These are phyloP conservation scores for Phytopythium chamaehyphon DNA, from an alignment of 352 stramenopile genomes.

Conservation along the genomic window DNA sequence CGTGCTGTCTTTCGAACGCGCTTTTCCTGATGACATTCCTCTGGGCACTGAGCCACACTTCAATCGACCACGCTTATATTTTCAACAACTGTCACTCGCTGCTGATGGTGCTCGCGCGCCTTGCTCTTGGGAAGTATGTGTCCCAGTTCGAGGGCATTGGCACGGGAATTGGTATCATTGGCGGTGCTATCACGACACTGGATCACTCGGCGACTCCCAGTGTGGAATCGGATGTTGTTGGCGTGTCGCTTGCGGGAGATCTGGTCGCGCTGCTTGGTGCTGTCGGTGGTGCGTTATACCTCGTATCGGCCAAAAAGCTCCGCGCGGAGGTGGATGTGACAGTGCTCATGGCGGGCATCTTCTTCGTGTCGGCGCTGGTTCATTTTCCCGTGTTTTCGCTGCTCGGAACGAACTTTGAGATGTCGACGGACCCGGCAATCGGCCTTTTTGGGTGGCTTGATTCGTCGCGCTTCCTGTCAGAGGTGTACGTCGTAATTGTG, in stretches of 20 bases:
- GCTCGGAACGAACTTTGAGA: conserved; percentile 58
- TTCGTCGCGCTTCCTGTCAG: conserved; percentile 53
- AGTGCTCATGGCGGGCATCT: conserved; percentile 61
- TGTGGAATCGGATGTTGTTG: conserved; percentile 22
- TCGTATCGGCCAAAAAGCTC: conserved; percentile 68
- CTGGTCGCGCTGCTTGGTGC: conserved; percentile 72
- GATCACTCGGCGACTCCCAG: conserved; percentile 34
- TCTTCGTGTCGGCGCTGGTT: conserved; percentile 60
- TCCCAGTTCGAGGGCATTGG: conserved; percentile 74
- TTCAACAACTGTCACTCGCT: conserved; percentile 88
- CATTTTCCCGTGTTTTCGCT: conserved; percentile 64
- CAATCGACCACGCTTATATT: conserved; percentile 80
- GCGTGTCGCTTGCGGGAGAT: conserved; percentile 58
- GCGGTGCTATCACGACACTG: conserved; percentile 67
- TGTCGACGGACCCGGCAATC: conserved; percentile 61
- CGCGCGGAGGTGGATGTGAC: conserved; percentile 63
- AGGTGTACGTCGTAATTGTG: conserved; percentile 83
- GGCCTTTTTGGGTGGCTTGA: conserved; percentile 87
- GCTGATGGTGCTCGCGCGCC: conserved; percentile 64
- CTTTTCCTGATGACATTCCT: conserved; percentile 83
- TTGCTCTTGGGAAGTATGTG: conserved; percentile 57
- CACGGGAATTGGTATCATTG: conserved; percentile 73
- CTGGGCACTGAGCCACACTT: conserved; percentile 72
- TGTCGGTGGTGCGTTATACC: conserved; percentile 67
- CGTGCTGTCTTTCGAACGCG: conserved; percentile 63